phyloP scores from a whole-genome alignment of 2,329 filamentous ascomycete genomes.

The Hyphodiscus sp. region DNA sequence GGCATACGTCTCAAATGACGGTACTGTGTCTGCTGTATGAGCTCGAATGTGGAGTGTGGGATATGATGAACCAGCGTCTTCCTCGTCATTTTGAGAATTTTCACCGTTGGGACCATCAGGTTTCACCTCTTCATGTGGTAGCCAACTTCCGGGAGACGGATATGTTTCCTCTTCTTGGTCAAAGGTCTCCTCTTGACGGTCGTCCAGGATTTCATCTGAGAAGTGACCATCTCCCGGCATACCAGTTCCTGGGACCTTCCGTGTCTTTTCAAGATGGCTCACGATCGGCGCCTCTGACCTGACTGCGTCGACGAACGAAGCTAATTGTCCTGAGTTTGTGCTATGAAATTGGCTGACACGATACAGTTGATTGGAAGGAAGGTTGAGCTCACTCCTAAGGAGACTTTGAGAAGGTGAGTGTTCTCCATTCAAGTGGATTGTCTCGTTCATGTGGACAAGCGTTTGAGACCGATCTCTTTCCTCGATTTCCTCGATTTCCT shows the following conservation, averaged over 20 bases:
- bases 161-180: not conserved
- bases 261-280: not conserved
- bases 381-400: too few species aligned
- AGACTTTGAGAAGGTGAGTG: too few species aligned
- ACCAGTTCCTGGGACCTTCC: not conserved
- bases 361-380: too few species aligned
- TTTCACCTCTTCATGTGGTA: too few species aligned
- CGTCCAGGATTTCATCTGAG: not conserved
- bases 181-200: not conserved
- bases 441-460: too few species aligned
- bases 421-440: too few species aligned
- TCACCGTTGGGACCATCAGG: too few species aligned
- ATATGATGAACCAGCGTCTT: not conserved
- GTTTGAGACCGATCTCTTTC: too few species aligned
- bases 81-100: not conserved
- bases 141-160: not conserved
- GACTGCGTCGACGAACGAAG: constrained; percentile 12
- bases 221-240: not conserved
- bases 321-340: constrained; percentile 7
- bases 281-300: constrained; percentile 7
- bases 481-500: too few species aligned
- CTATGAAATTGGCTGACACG: not conserved
- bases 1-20: constrained; percentile 20
- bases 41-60: constrained; percentile 11
- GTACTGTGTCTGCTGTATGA: constrained; percentile 22